Percentiles rank a stretch among this genome's conserved stretches.
Evolutionary conservation across 108 stramenopile species (phyloP).

Genomic region (Skeletonema tropicum): DNA sequence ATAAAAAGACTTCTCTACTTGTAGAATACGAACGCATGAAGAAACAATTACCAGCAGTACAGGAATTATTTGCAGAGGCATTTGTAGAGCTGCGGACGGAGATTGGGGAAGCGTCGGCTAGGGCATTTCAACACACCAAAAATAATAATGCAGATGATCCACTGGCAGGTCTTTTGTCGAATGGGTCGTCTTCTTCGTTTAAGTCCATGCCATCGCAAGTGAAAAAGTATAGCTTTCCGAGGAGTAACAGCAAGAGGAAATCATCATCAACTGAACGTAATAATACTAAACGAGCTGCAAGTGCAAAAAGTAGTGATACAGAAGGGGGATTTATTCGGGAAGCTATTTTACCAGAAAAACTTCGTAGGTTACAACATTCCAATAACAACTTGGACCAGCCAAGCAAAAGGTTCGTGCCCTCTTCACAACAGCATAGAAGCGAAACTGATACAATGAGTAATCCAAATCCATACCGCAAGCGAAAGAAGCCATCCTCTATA

Average conservation of each 20-base stretch:
- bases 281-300: not conserved
- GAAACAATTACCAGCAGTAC: conserved; percentile 62
- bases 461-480: conserved; percentile 51
- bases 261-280: not conserved
- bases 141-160: conserved; percentile 50
- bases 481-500: conserved; percentile 53
- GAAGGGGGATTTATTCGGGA: conserved; percentile 73
- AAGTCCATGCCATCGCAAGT: conserved; percentile 26
- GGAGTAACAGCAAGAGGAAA: conserved; percentile 4
- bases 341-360: conserved; percentile 55
- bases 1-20: conserved; percentile 32
- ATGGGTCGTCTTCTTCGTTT: conserved; percentile 20
- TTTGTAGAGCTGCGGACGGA: conserved; percentile 68
- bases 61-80: conserved; percentile 73
- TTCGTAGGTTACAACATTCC: conserved; percentile 23
- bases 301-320: conserved; percentile 9
- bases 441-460: conserved; percentile 18
- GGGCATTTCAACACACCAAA: conserved; percentile 44
- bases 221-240: conserved; percentile 11
- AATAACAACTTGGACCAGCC: conserved; percentile 8
- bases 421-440: not conserved
- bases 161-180: conserved; percentile 40
- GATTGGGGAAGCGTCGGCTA: conserved; percentile 60
- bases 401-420: conserved; percentile 13
- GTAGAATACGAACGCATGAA: conserved; percentile 44